These are phyloP conservation scores for Crithidia bombi DNA, from an alignment of 208 protist species.

Conservation along the genomic window DNA sequence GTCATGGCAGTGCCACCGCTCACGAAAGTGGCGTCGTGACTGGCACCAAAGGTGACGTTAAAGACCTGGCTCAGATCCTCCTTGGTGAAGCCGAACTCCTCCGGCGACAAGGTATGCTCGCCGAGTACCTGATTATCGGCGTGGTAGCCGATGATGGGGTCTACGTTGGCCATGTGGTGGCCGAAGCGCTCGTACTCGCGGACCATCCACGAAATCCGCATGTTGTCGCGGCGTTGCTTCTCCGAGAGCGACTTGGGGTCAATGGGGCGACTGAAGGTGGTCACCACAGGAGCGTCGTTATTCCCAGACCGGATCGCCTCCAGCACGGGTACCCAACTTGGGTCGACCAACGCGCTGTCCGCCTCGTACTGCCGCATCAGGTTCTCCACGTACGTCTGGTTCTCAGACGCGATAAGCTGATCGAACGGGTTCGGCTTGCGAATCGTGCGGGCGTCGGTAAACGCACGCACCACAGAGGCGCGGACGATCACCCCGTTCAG, in stretches of 20 bases:
- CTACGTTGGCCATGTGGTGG: slow-evolving; percentile 79
- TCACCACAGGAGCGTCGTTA: slow-evolving; percentile 63
- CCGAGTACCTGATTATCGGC: slow-evolving; percentile 29
- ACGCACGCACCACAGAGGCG: slow-evolving; percentile 37
- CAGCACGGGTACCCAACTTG: slow-evolving; percentile 84
- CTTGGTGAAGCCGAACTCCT: slow-evolving; percentile 83
- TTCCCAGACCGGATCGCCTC: slow-evolving; percentile 61
- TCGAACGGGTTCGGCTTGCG: slow-evolving; percentile 81
- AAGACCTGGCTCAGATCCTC: slow-evolving; percentile 80
- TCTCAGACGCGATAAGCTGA: slow-evolving; percentile 70
- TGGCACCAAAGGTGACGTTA: slow-evolving; percentile 79
- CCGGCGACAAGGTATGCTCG: slow-evolving; percentile 50
- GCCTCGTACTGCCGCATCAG: slow-evolving; percentile 80
- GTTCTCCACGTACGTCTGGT: slow-evolving; percentile 80
- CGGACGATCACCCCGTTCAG: slow-evolving; percentile 28
- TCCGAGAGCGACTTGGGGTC: slow-evolving; percentile 64
- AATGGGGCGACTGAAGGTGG: slow-evolving; percentile 77
- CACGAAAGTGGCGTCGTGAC: slow-evolving; percentile 77
- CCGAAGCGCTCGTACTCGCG: slow-evolving; percentile 87
- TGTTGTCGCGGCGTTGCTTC: slow-evolving; percentile 86
- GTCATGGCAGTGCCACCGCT: slow-evolving; percentile 76
- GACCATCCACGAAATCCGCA: slow-evolving; percentile 92
- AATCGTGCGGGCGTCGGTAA: slow-evolving; percentile 83
- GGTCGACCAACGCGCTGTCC: slow-evolving; percentile 71
- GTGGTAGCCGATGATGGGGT: slow-evolving; percentile 62